Base-by-base conservation (phyloP, 495 filamentous ascomycete species). In the Symbiotaphrina buchneri region DNA sequence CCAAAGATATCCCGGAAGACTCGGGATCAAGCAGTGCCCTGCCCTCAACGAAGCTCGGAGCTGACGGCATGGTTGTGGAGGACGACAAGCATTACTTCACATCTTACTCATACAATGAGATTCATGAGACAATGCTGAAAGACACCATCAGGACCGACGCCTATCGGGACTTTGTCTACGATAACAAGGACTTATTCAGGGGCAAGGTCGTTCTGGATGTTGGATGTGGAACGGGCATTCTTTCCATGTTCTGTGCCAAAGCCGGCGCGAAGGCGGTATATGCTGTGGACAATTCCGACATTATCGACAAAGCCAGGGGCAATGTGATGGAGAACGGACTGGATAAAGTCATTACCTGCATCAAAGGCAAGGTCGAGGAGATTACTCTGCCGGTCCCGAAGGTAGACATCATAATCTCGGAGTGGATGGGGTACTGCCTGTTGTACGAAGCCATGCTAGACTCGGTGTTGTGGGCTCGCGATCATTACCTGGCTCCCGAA, bases 371-470 rank as follows among this genome's bases (percentile, higher is more conserved):
- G 57, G 83, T 93, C 47, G 84, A 94, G 49, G 85, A 93, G 45
- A 72, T 91, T 23, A 59, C 63, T 21, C 42, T 90, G 31, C 79
- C 80, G 1, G 74, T 82, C 38, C 59, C 66, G 34, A 61, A 85
- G 47, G 84, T 94, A 28, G 84, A 94, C 42, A 83, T 94, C 48
- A 92, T 94, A 41, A 71, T 94, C 34, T 91, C 81, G 2, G 84
- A 94, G 48, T 94, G 84, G 84, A 94, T 94, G 84, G 84, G 84
- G 3, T 94, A 94, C 47, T 75, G 77, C 47, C 59, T 94, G 3
- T 65, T 94, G 5, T 94, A 87, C 47, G 84, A 94, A 59, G 73
- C 71, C 41, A 94, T 94, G 84, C 65, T 94, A 38, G 82, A 91
- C 51, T 90, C 82, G 6, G 84, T 94, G 20, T 57, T 94, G 29